phyloP scores from a whole-genome alignment of 768 basidiomycete genomes.

The Panus rudis region DNA sequence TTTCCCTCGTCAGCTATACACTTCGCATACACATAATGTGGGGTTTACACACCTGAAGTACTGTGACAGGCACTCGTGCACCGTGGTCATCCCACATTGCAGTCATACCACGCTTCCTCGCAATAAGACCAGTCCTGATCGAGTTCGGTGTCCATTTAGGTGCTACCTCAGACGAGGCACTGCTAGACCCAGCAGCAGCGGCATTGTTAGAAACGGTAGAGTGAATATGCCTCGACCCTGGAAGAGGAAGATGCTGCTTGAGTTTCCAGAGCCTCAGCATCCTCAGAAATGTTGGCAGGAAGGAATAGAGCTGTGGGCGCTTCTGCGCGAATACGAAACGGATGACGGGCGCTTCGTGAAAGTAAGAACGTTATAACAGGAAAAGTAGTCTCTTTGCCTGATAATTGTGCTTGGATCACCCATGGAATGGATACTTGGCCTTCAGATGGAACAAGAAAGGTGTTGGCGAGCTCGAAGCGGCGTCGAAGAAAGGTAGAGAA shows the following conservation, averaged over 20 bases:
- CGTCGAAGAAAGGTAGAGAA: constrained; percentile 7
- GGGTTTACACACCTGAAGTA: constrained; percentile 79
- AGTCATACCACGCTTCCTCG: constrained; percentile 94
- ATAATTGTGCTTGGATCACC: not conserved
- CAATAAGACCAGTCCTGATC: constrained; percentile 86
- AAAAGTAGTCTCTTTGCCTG: no score
- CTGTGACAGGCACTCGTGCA: constrained; percentile 81
- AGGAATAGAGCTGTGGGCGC: no score
- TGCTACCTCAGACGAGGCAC: constrained; percentile 15
- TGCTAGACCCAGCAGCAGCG: constrained; percentile 25
- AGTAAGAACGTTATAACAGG: no score
- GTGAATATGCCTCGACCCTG: constrained; percentile 36
- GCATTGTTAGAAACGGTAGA: constrained; percentile 30
- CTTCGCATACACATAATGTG: not conserved
- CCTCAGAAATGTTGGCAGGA: constrained; percentile 16
- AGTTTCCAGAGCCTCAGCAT: constrained; percentile 52
- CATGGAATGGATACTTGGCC: constrained; percentile 13
- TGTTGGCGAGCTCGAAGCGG: not conserved
- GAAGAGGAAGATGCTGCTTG: constrained; percentile 30
- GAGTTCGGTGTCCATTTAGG: constrained; percentile 81
- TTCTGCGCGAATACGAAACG: no score
- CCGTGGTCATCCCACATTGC: constrained; percentile 90
- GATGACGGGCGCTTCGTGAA: no score
- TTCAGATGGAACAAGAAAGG: no score
- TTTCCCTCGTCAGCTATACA: constrained; percentile 2